These are phyloP conservation scores for Euphorbia tirucalli DNA, from an alignment of 345 rosid species.

Conservation along the genomic window DNA sequence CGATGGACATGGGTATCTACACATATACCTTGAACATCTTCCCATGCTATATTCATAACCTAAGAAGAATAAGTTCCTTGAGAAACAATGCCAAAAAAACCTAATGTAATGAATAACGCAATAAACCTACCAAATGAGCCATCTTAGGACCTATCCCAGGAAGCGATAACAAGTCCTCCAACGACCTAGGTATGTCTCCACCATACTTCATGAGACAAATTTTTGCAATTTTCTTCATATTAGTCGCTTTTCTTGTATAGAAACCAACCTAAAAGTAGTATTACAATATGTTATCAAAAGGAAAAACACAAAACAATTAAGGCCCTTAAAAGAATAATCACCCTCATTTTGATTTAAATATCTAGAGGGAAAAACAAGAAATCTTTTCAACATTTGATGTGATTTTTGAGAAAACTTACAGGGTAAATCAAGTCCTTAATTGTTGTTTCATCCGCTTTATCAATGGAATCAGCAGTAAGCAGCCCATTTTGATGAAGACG, in stretches of 20 bases:
- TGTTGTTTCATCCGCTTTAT: constrained; percentile 70
- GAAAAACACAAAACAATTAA: neutral
- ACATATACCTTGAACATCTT: constrained; percentile 86
- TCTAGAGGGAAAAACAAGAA: neutral
- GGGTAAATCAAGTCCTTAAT: constrained; percentile 83
- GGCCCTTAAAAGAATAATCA: neutral
- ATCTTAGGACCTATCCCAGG: constrained; percentile 97
- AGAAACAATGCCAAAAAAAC: neutral
- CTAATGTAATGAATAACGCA: constrained; percentile 3
- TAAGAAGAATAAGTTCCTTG: constrained; percentile 26
- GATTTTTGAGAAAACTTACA: constrained; percentile 33
- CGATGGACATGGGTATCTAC: constrained; percentile 97
- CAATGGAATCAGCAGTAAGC: constrained; percentile 80
- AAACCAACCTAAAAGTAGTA: constrained; percentile 69
- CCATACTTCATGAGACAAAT: constrained; percentile 68
- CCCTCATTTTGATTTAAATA: constrained; percentile 3
- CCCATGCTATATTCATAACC: constrained; percentile 93
- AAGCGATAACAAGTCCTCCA: constrained; percentile 81
- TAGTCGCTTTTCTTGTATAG: constrained; percentile 81
- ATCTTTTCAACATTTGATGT: constrained; percentile 12
- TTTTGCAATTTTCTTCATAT: constrained; percentile 88
- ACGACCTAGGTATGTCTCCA: constrained; percentile 83
- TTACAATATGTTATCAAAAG: neutral
- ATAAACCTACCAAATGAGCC: constrained; percentile 49
- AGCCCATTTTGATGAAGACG: constrained; percentile 66